Evolutionary conservation across 306 rosid genomes (phyloP), one percentile per base, ranked within the genome.

Genomic region (Luffa acutangula): DNA sequence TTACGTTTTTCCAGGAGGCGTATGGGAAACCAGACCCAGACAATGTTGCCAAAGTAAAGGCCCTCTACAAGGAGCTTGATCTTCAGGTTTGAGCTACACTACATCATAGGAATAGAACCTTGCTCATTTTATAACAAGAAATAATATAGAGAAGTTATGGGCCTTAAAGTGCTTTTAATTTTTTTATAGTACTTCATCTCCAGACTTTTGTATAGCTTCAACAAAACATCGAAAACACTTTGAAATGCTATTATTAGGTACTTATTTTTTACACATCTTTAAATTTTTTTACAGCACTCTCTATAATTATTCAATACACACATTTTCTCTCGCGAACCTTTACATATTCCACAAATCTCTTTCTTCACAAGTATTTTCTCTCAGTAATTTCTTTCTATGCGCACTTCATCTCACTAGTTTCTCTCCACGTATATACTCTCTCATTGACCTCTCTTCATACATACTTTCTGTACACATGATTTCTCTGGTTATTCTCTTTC

Each of bases 11-110:
- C 57, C 82, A 95, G 97, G 97, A 93, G 75, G 82, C 88, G 83
- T 95, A 93, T 62, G 97, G 99, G 79, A 95, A 90, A 77, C 82
- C 90, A 42, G 88, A 88, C 83, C 85, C 87, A 59, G 85, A 62
- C 71, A 87, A 88, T 84, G 94, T 91, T 59, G 87, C 90, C 37
- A 88, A 80, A 86, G 97, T 91, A 75, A 93, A 93, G 78, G 90
- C 81, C 80, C 84, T 95, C 63, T 95, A 95, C 75, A 86, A 85
- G 6, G 89, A 84, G 84, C 94, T 95, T 82, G 77, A 93, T 80
- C 93, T 95, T 84, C 73, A 95, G 99, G 99, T 95, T 81, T 49
- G 25, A 46, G 6, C 42, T 39, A 62, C n/a, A 51, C n/a, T 7
- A n/a, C 62, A 36, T 36, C n/a, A 10, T 33, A 14, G 4, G 17